phyloP scores from a whole-genome alignment of 2,329 filamentous ascomycete genomes.

The Aquanectria penicillioides region DNA sequence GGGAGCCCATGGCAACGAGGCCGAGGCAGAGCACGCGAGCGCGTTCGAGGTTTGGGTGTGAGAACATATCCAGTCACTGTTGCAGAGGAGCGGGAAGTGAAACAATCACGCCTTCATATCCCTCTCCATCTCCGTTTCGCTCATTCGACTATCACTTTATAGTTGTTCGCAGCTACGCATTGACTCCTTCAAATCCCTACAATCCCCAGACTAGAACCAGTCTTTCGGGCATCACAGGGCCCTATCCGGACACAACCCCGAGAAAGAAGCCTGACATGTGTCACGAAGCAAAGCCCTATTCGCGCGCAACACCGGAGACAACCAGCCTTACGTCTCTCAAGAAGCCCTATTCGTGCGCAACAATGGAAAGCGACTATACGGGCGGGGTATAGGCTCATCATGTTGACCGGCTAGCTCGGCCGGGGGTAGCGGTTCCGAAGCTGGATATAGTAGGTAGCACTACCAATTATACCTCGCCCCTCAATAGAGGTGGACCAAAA shows the following conservation, averaged over 20 bases:
- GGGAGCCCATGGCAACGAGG: slow-evolving; percentile 12
- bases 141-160: too few species aligned
- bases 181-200: background rate
- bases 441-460: slow-evolving; percentile 17
- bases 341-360: slow-evolving; percentile 15
- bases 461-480: background rate
- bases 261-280: background rate
- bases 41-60: background rate
- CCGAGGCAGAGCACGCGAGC: slow-evolving; percentile 33
- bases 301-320: background rate
- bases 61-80: background rate
- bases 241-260: slow-evolving; percentile 4
- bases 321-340: background rate
- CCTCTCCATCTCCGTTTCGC: background rate
- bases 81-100: background rate
- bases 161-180: background rate
- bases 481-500: slow-evolving; percentile 8
- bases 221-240: background rate
- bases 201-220: background rate
- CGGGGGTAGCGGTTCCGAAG: slow-evolving; percentile 5
- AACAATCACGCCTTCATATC: background rate
- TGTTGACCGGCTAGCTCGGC: background rate
- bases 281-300: background rate
- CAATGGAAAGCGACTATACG: background rate
- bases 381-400: slow-evolving; percentile 3